phyloP scores from a whole-genome alignment of 306 rosid species.

The Mimosa pudica region DNA sequence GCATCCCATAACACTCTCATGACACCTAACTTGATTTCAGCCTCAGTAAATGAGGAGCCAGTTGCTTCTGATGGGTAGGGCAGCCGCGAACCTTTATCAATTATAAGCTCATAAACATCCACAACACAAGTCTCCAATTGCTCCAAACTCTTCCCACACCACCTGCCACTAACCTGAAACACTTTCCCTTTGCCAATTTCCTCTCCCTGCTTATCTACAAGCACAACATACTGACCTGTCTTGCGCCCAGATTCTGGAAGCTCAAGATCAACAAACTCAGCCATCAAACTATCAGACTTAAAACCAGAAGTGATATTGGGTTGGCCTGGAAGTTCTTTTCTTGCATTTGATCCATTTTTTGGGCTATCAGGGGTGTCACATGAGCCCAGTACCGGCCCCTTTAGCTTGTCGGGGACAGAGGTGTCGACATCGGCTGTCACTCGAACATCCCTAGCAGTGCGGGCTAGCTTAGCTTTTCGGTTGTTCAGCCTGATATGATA shows the following conservation, averaged over 20 bases:
- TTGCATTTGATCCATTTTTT: conserved; percentile 47
- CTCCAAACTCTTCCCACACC: conserved; percentile 72
- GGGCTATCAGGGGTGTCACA: conserved; percentile 56
- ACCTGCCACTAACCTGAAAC: conserved; percentile 62
- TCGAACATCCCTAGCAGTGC: conserved; percentile 70
- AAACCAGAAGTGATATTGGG: conserved; percentile 29
- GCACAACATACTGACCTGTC: conserved; percentile 63
- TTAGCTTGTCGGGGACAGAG: conserved; percentile 58
- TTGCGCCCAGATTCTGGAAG: conserved; percentile 49
- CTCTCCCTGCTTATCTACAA: conserved; percentile 57
- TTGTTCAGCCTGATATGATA: conserved; percentile 77
- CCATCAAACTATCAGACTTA: conserved; percentile 40
- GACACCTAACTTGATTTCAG: conserved; percentile 65
- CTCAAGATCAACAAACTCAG: conserved; percentile 39
- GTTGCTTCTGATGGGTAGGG: conserved; percentile 68
- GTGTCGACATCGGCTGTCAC: conserved; percentile 51
- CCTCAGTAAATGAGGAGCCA: conserved; percentile 72
- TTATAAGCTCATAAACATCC: conserved; percentile 70
- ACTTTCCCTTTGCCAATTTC: conserved; percentile 74
- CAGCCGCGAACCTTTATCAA: conserved; percentile 48
- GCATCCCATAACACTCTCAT: conserved; percentile 85
- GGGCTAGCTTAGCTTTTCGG: conserved; percentile 92
- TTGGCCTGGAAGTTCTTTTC: conserved; percentile 43
- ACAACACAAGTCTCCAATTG: conserved; percentile 57
- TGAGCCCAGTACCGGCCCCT: conserved; percentile 45